phyloP scores from a whole-genome alignment of 2,329 filamentous ascomycete species.

The Sclerotinia glacialis region DNA sequence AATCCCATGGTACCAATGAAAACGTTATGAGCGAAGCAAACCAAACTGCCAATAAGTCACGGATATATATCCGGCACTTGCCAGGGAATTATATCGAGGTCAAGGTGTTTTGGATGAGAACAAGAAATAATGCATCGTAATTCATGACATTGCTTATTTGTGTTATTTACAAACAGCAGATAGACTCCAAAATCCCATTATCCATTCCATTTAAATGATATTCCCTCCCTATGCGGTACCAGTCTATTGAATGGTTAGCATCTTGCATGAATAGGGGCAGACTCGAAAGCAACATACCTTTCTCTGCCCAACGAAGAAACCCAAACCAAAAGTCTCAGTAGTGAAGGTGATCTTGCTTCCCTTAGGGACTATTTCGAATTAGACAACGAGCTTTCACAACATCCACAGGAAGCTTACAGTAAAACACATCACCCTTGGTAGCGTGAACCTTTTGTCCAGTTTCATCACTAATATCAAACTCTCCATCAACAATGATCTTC shows the following conservation, averaged over 20 bases:
- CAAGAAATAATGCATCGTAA: background rate
- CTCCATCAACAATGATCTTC: conserved; percentile 64
- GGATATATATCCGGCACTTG: background rate
- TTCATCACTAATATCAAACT: conserved; percentile 59
- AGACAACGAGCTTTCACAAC: conserved; percentile 3
- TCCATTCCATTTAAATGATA: background rate
- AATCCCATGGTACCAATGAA: background rate
- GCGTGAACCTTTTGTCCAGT: conserved; percentile 57
- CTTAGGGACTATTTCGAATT: conserved; percentile 36
- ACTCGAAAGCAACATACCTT: conserved; percentile 29
- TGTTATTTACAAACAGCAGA: conserved; percentile 6
- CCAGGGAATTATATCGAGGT: background rate
- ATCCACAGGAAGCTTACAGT: conserved; percentile 42
- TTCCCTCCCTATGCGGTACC: conserved; percentile 15
- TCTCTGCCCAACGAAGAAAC: conserved; percentile 40
- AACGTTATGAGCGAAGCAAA: background rate
- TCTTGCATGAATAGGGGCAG: background rate
- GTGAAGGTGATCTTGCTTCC: conserved; percentile 40
- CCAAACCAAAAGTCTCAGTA: conserved; percentile 38
- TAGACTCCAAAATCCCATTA: conserved; percentile 11
- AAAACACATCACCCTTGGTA: conserved; percentile 59
- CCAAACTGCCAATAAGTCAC: background rate
- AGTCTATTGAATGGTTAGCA: background rate
- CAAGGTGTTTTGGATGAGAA: background rate
- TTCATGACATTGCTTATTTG: conserved; percentile 4